Conservation (phyloP, 305 asterid genomes). For the Solanum hybrid region DNA sequence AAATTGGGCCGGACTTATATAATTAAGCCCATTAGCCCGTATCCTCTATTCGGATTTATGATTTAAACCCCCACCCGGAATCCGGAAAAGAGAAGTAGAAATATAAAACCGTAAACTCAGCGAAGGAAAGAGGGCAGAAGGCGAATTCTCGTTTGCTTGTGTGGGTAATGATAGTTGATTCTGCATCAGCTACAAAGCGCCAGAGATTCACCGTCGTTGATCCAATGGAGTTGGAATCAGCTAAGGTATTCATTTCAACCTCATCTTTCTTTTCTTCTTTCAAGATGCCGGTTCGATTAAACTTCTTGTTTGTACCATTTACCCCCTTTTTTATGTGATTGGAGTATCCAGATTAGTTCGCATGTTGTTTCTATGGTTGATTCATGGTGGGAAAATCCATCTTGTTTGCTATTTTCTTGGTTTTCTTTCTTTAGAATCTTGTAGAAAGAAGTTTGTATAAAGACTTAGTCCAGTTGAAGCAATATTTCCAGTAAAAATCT, state of each 20-base stretch:
- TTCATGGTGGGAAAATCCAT: not conserved
- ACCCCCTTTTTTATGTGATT: not conserved
- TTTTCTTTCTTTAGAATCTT: not conserved
- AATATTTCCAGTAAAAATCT: not conserved
- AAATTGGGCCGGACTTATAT: not conserved
- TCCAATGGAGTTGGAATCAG: slow-evolving; percentile 65
- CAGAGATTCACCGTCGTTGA: slow-evolving; percentile 39
- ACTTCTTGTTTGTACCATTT: not conserved
- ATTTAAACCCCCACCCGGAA: not conserved
- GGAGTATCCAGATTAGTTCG: not conserved
- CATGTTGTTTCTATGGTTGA: not conserved
- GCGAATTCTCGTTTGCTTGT: not conserved
- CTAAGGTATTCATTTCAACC: slow-evolving; percentile 30
- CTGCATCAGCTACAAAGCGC: slow-evolving; percentile 38
- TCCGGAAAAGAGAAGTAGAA: not conserved
- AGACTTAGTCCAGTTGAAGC: not conserved
- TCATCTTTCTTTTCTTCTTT: not conserved
- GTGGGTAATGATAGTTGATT: slow-evolving; percentile 55
- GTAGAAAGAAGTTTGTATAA: not conserved
- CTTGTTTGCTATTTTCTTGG: not conserved
- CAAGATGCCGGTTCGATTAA: not conserved
- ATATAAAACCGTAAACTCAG: not conserved
- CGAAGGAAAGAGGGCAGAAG: not conserved
- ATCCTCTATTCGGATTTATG: not conserved
- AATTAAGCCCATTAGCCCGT: not conserved